Evolutionary conservation across 2,329 filamentous ascomycete genomes (phyloP), one percentile per base, ranked within the genome.

Genomic region (Scedosporium dehoogii): DNA sequence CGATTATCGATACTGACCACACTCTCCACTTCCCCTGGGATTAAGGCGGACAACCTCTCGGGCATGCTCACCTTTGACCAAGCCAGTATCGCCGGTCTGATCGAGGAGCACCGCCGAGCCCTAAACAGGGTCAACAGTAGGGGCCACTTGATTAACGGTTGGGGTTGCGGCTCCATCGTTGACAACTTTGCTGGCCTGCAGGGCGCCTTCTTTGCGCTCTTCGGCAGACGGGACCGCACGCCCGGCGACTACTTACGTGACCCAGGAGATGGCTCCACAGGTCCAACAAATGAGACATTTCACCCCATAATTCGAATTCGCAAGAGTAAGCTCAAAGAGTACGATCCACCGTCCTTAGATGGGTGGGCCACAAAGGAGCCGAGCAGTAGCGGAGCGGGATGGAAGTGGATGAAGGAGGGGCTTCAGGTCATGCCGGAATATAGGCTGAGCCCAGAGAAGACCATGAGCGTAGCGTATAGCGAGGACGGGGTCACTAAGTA

Each of bases 261-360:
- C 56, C 10, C 25, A 3, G 44, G n/a, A 2, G 25, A 38, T 3
- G 33, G 61, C 4, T 41, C 33, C 4, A 7, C n/a, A 2, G 44
- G 56, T 9, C 14, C 58, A 14, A 65, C 65, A 0, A 62, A 64
- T 2, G 64, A 65, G 23, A 9, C 27, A 9, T 44, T 66, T 6
- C 65, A 66, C 38, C 64, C 65, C 1, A 62, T 61, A 1, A 57
- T 63, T n/a, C 33, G 58, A 7, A 57, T 62, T 4, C 64, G 64
- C 16, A 14, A n/a, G 25, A n/a, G 6, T 1, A 48, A 29, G 3
- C 18, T 42, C 18, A 5, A 23, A 38, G 33, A 38, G 2, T 42
- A n/a, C 0, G 65, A 65, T 42, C 16, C 3, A 0, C 58, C 62
- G n/a, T 6, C 2, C 3, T 18, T 64, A 10, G 56, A 64, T 1